Base-by-base conservation (phyloP, 2,329 filamentous ascomycete genomes). In the Nothopassalora personata region DNA sequence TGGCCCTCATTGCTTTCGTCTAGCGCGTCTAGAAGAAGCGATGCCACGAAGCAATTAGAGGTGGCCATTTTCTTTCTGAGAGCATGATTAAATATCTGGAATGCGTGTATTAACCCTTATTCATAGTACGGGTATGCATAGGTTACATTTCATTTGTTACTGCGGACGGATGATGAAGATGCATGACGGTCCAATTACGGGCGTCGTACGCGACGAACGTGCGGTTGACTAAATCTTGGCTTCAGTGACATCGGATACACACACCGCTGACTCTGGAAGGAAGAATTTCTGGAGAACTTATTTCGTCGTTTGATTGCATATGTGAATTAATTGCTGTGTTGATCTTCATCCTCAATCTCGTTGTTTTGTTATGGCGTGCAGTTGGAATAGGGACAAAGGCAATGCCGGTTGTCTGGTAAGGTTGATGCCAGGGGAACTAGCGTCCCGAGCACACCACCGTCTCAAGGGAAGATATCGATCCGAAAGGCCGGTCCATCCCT, bases 1-100 rank as follows among this genome's bases (percentile, higher is more conserved):
- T n/a, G n/a, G n/a, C n/a, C n/a, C n/a, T n/a, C n/a, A n/a, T 56
- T n/a, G 60, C 57, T 31, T 23, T 60, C 6, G 53, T 59, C 34
- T 58, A 53, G 47, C 45, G 61, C 34, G 60, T 45, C 33, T 59
- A 58, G 57, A 54, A 36, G 43, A 1, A n/a, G 48, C 48, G 13
- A 51, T 34, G 27, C 8, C 3, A 33, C 34, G 28, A 28, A 51
- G 27, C n/a, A 34, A 23, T 18, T 15, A 33, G 30, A 18, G 48
- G n/a, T 10, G 48, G 46, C 31, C 18, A 9, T 15, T 43, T 43
- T n/a, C 11, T 15, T 43, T 43, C 11, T 43, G 11, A 15, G 36
- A n/a, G 18, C 11, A 43, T 43, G 36, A 15, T 43, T 13, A 11
- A 43, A 43, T 43, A 43, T 43, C 36, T 43, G 36, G 15, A 43